Evolutionary conservation across 805 yeast genomes (phyloP).

Genomic region (Peterozyma xylosa): DNA sequence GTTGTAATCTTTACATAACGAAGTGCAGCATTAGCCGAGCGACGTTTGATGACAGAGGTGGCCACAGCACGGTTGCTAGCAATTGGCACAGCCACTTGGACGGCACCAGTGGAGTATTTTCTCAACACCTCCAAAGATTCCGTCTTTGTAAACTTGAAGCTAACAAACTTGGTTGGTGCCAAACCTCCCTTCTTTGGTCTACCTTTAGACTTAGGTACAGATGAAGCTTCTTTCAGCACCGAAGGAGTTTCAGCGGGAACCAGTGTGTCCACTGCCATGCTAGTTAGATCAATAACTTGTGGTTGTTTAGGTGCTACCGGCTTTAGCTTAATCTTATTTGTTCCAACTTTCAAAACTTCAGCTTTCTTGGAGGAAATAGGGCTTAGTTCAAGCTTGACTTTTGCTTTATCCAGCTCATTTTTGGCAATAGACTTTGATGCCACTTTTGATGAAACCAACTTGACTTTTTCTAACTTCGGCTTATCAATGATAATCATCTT

Average conservation of each 20-base stretch:
- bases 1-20: constrained; percentile 29
- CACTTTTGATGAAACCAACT: constrained; percentile 13
- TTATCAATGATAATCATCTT: constrained; percentile 13
- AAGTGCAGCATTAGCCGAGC: constrained; percentile 13
- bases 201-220: constrained; percentile 3
- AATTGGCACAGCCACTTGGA: constrained; percentile 10
- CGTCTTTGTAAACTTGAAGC: background rate
- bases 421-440: background rate
- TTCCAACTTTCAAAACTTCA: constrained; percentile 10
- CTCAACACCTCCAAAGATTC: constrained; percentile 1
- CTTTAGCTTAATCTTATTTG: constrained; percentile 2
- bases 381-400: constrained; percentile 1
- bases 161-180: background rate
- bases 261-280: background rate
- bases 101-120: constrained; percentile 10
- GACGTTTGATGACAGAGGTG: constrained; percentile 11
- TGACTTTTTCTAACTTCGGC: constrained; percentile 5
- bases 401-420: constrained; percentile 1
- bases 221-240: background rate
- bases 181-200: background rate
- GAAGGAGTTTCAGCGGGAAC: background rate
- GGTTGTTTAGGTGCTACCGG: background rate
- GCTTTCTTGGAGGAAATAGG: constrained; percentile 13
- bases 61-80: no score
- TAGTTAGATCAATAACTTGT: background rate